These are phyloP conservation scores for Elongisporangium prolatum DNA, from an alignment of 352 stramenopile species.

Conservation along the genomic window DNA sequence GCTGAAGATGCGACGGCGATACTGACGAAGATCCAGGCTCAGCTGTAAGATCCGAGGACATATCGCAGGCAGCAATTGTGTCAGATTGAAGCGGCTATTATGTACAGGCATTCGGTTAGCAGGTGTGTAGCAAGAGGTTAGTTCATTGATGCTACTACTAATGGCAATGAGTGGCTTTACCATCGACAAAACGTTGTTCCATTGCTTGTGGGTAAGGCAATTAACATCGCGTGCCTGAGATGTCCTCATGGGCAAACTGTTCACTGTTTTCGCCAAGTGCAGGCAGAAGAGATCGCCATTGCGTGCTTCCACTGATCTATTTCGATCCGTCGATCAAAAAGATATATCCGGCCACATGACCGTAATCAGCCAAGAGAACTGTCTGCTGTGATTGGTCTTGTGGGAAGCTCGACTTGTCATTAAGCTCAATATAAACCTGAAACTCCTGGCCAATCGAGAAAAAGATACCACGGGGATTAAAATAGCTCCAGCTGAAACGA, in stretches of 20 bases:
- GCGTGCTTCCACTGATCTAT: neutral
- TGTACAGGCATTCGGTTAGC: neutral
- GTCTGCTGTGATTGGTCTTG: neutral
- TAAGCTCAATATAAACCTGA: neutral
- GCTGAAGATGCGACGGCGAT: constrained; percentile 54
- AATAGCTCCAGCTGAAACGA: constrained; percentile 1
- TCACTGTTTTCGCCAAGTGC: neutral
- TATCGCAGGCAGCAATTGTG: neutral
- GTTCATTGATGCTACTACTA: neutral
- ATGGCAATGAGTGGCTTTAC: neutral
- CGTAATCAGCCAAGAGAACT: neutral
- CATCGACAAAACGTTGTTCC: neutral
- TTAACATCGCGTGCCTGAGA: neutral
- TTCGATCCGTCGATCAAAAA: neutral
- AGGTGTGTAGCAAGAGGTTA: neutral
- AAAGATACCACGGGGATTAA: neutral
- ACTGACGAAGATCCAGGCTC: constrained; percentile 71
- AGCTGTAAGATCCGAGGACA: constrained; percentile 30
- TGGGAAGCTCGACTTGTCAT: neutral
- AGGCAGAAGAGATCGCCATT: neutral
- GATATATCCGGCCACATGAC: neutral
- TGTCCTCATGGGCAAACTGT: too few relatives aligned
- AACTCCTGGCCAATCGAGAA: neutral
- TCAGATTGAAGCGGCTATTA: neutral
- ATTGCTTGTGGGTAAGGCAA: neutral